Conservation (phyloP, 768 basidiomycete species). For the Pulveroboletus ravenelii region DNA sequence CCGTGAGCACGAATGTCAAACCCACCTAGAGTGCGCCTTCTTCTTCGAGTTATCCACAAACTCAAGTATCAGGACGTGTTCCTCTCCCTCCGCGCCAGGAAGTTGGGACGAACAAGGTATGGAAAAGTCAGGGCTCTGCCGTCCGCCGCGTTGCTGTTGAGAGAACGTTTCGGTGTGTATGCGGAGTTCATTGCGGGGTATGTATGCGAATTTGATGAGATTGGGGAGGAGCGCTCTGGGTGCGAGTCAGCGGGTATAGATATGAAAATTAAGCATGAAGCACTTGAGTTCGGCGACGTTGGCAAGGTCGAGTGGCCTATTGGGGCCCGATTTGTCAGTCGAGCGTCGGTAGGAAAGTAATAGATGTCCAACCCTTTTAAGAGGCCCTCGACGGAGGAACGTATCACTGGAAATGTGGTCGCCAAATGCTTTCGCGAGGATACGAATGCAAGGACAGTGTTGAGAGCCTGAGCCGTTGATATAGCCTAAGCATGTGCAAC, state of each 20-base stretch:
- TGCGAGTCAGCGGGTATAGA: not conserved
- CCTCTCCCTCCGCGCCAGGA: conserved; percentile 31
- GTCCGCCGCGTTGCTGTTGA: conserved; percentile 22
- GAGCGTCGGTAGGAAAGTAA: not conserved
- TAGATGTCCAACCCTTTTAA: conserved; percentile 55
- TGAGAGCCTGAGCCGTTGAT: conserved; percentile 56
- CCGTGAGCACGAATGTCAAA: not conserved
- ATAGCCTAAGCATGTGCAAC: not conserved
- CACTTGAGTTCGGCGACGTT: conserved; percentile 84
- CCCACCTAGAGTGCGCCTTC: conserved; percentile 27
- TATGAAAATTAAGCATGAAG: not conserved
- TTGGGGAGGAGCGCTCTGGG: conserved; percentile 75
- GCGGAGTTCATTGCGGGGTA: conserved; percentile 56
- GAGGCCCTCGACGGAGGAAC: conserved; percentile 75
- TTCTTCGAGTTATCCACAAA: conserved; percentile 44
- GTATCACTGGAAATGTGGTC: conserved; percentile 70
- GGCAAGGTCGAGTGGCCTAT: conserved; percentile 71
- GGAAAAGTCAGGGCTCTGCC: conserved; percentile 40
- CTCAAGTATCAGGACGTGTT: conserved; percentile 48
- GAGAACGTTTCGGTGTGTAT: conserved; percentile 41
- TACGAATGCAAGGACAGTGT: conserved; percentile 85
- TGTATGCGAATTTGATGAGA: conserved; percentile 78
- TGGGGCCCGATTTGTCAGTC: not conserved
- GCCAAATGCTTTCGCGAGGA: conserved; percentile 77
- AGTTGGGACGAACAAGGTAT: conserved; percentile 27